Evolutionary conservation across 2,329 filamentous ascomycete genomes (phyloP), one percentile per base, ranked within the genome.

Genomic region (Didymella segeticola): DNA sequence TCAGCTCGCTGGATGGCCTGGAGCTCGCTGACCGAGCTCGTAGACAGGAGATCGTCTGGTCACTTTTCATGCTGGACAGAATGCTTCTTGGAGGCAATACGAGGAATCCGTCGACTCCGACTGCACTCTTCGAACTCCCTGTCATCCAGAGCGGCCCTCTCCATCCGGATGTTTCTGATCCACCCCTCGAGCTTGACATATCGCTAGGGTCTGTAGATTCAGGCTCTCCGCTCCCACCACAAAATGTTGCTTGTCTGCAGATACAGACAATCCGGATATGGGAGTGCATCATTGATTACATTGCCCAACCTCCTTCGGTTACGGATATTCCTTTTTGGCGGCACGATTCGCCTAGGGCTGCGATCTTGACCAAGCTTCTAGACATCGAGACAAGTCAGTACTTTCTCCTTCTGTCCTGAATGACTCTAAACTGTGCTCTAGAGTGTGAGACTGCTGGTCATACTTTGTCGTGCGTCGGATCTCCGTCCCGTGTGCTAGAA

Each of bases 1-100:
- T 22, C 11, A 33, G 31, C 8, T 39, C 45, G 23, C 38, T 49
- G 9, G 25, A 48, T 10, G 27, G 33, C 25, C 31, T 49, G 3
- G 30, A 36, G 37, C 27, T 30, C 27, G 27, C 26, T 14, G 42
- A 43, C 30, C 43, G 38, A 45, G 26, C 38, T 36, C 51, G 45
- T 14, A 33, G 51, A 17, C 51, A 48, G 20, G 51, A 54, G 39
- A 54, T 54, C 8, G 23, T 54, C 15, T 54, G 51, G 51, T 49
- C 43, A 10, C 51, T 54, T 19, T 54, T 54, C 29, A 54, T 54
- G 43, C 23, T 49, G 19, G 51, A 54, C 19, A 48, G 43, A 30
- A 54, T 54, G 43, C 45, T 54, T 23, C 30, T 54, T 4, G 51
- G 51, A 3, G 45, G 43, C n/a, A 48, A 49, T 29, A 39, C 31